Evolutionary conservation across 257 asterid genomes (phyloP), one percentile per base, ranked within the genome.

Genomic region (Fraxinus quadrangulata): DNA sequence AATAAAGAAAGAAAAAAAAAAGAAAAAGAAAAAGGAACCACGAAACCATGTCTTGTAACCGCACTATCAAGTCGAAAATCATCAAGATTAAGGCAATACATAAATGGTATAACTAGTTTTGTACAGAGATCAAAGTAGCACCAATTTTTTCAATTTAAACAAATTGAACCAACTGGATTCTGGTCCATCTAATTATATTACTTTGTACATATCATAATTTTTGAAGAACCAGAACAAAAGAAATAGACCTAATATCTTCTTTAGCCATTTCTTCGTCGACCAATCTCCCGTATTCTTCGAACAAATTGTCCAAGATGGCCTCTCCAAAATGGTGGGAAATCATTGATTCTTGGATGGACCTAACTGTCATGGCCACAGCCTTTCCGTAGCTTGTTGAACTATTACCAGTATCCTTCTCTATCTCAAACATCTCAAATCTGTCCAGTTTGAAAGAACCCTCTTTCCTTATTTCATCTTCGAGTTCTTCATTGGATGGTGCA

Each of bases 301-400:
- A 91, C 80, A 94, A 63, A 33, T 80, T 84, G 65, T 94, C 90
- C 76, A 92, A 7, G 12, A 89, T 88, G 6, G 34, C 81, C 56
- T 83, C 87, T 56, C 96, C 96, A 74, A 94, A 92, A 79, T 92
- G 99, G 76, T 87, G 89, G 3, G 85, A 76, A 24, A 92, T 31
- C 92, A 89, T 86, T 21, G 97, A 88, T 83, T 94, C 97, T 88
- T 93, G 99, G 65, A 93, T 83, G 12, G 99, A 92, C 70, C 98
- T 86, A 45, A 93, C 97, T 30, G 97, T 74, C 85, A 85, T 88
- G 17, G 97, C 97, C 23, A 90, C 95, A 37, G 86, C 87, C 73
- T 73, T 75, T 67, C 99, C 97, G 69, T 90, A 91, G 86, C 96
- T 91, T 2, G 78, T 26, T 2, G 79, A 31, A 59, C 24, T 51